These are phyloP conservation scores for Dactylis glomerata DNA, from an alignment of 176 grass and related monocot genomes.

Conservation along the genomic window DNA sequence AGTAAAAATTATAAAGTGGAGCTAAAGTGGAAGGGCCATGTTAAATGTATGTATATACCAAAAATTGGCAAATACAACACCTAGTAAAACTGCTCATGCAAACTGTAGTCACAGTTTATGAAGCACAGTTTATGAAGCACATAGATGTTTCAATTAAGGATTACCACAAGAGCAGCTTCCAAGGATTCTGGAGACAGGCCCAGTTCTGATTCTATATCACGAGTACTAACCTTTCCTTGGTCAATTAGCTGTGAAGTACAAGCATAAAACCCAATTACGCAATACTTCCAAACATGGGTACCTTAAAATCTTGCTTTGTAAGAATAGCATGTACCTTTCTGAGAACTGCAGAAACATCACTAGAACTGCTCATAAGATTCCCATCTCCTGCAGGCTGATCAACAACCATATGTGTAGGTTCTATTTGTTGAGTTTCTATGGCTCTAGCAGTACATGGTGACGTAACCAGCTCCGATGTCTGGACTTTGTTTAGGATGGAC, in stretches of 20 bases:
- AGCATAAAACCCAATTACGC: slow-evolving; percentile 32
- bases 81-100: neutral
- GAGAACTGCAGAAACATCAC: slow-evolving; percentile 58
- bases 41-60: neutral
- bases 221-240: slow-evolving; percentile 64
- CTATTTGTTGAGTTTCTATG: slow-evolving; percentile 34
- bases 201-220: slow-evolving; percentile 67
- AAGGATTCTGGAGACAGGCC: slow-evolving; percentile 67
- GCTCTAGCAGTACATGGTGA: slow-evolving; percentile 30
- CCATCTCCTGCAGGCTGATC: slow-evolving; percentile 33
- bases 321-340: slow-evolving; percentile 62
- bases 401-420: slow-evolving; percentile 35
- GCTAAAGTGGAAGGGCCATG: neutral
- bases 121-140: slow-evolving; percentile 3
- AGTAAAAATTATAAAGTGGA: neutral
- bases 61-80: neutral
- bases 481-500: slow-evolving; percentile 42
- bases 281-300: neutral
- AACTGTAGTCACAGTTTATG: neutral
- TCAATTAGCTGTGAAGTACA: slow-evolving; percentile 65
- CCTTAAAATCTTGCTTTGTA: slow-evolving; percentile 12
- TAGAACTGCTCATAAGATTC: slow-evolving; percentile 40
- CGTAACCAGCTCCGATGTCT: slow-evolving; percentile 28
- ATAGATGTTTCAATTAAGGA: slow-evolving; percentile 37
- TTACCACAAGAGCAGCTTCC: slow-evolving; percentile 76